Percentiles rank a stretch among this genome's conserved stretches.
Evolutionary conservation across 176 grass and related monocot species (phyloP).

Genomic region (Elymus sibiricus): DNA sequence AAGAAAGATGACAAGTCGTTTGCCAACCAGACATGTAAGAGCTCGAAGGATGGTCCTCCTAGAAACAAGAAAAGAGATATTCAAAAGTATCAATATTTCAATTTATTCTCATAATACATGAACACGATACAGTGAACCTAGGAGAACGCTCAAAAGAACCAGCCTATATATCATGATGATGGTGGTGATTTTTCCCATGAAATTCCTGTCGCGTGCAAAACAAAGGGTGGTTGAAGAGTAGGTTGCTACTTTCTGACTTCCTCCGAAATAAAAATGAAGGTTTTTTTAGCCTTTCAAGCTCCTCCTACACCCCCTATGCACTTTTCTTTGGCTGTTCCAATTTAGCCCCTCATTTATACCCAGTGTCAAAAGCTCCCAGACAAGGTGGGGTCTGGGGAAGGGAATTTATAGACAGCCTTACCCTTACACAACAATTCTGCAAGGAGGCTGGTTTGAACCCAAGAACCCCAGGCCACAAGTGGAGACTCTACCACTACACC

Average conservation of each 20-base stretch:
- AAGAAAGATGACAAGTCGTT: neutral
- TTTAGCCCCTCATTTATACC: neutral
- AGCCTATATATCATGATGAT: neutral
- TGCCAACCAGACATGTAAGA: neutral
- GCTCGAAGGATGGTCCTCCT: constrained; percentile 15
- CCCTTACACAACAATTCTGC: no score
- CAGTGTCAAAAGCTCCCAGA: no score
- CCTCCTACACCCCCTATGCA: neutral
- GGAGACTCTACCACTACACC: no score
- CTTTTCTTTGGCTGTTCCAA: neutral
- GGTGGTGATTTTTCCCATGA: neutral
- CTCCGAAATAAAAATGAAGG: neutral
- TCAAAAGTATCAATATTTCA: constrained; percentile 8
- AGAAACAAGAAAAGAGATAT: constrained; percentile 17
- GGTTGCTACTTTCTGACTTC: neutral
- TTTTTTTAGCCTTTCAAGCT: neutral
- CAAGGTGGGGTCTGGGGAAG: no score
- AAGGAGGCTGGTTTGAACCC: no score
- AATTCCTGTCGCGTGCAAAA: constrained; percentile 1
- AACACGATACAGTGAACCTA: neutral
- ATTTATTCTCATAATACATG: neutral
- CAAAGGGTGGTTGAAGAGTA: neutral
- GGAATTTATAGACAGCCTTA: no score
- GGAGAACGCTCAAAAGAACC: neutral
- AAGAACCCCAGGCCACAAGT: no score